These are phyloP conservation scores for Cryptosporidium canis DNA, from an alignment of 169 alveolate species.

Conservation along the genomic window DNA sequence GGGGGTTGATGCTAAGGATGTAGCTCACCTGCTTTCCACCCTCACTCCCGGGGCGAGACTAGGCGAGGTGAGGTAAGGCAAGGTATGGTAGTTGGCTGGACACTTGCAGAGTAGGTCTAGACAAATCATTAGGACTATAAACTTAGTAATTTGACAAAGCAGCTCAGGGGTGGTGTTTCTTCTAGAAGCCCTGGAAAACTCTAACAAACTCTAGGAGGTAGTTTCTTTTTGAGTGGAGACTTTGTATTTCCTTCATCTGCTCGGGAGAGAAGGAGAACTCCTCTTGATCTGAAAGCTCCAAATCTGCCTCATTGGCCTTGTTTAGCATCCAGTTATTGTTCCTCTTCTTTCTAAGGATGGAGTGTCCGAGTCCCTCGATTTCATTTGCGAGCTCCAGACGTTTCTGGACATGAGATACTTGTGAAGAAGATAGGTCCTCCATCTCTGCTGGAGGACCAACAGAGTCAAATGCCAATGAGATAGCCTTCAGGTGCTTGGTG, in stretches of 20 bases:
- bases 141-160: background rate
- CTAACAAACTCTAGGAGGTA: background rate
- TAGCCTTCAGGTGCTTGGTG: constrained; percentile 15
- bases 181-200: background rate
- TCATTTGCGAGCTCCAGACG: constrained; percentile 75
- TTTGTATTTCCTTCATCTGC: constrained; percentile 28
- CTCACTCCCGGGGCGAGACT: no score
- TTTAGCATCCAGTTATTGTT: constrained; percentile 74
- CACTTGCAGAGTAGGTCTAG: background rate
- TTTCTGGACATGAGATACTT: constrained; percentile 29
- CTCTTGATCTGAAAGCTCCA: constrained; percentile 75
- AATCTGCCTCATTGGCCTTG: constrained; percentile 74
- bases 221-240: constrained; percentile 2
- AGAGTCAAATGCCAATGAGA: constrained; percentile 42
- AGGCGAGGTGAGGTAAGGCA: no score
- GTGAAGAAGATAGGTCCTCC: constrained; percentile 20
- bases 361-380: constrained; percentile 70
- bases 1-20: no score
- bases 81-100: background rate
- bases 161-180: background rate
- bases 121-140: background rate
- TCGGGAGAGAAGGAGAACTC: constrained; percentile 9
- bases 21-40: no score
- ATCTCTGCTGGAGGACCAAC: constrained; percentile 1
- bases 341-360: constrained; percentile 56